These are phyloP conservation scores for Eragrostis tef DNA, from an alignment of 202 grass and related monocot genomes.

Conservation along the genomic window DNA sequence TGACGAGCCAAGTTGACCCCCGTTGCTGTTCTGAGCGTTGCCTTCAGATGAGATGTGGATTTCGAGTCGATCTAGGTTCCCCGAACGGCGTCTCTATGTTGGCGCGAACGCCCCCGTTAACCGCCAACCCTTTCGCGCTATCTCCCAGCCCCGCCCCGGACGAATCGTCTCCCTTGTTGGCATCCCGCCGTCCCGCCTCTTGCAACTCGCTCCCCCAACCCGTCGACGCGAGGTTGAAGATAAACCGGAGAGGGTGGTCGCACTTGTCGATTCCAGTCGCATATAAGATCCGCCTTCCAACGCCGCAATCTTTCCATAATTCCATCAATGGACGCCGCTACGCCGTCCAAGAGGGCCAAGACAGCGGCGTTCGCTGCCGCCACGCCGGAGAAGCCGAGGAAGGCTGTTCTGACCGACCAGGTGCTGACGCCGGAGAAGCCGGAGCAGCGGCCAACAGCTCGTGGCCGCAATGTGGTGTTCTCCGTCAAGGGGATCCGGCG, in stretches of 20 bases:
- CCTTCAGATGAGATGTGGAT: too few species aligned
- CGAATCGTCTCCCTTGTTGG: too few species aligned
- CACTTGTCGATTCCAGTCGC: too few species aligned
- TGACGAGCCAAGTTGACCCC: too few species aligned
- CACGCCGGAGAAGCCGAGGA: constrained; percentile 16
- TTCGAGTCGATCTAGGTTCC: too few species aligned
- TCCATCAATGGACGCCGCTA: constrained; percentile 13
- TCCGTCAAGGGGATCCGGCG: constrained; percentile 63
- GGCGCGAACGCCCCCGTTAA: too few species aligned
- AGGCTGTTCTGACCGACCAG: background rate
- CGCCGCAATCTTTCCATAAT: background rate
- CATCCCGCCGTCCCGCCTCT: constrained; percentile 2
- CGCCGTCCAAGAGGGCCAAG: constrained; percentile 37
- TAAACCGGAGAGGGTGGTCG: too few species aligned
- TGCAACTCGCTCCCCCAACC: too few species aligned
- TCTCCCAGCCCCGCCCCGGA: background rate
- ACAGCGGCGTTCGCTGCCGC: background rate
- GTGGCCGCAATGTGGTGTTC: constrained; percentile 55
- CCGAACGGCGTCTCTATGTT: too few species aligned
- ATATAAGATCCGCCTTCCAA: too few species aligned
- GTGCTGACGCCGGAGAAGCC: constrained; percentile 63
- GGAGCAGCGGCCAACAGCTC: constrained; percentile 32
- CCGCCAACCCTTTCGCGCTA: constrained; percentile 37
- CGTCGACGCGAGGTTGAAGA: too few species aligned
- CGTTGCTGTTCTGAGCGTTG: too few species aligned